Conservation (phyloP, 768 basidiomycete genomes). For the Ramaria rubella region DNA sequence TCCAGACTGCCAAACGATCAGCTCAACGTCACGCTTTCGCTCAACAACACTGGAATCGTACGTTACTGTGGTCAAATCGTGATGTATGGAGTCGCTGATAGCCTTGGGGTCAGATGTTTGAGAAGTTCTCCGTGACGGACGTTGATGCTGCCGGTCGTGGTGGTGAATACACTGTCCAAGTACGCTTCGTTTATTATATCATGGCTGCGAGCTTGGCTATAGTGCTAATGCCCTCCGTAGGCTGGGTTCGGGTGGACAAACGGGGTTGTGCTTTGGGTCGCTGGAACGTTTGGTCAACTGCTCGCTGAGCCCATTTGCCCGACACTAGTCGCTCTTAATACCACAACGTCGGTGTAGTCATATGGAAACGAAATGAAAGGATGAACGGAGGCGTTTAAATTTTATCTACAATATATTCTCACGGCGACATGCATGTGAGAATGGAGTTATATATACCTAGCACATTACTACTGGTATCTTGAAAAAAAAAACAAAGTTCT, state of each 20-base stretch:
- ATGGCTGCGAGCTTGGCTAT: background rate
- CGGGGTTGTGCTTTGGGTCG: slow-evolving; percentile 70
- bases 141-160: slow-evolving; percentile 74
- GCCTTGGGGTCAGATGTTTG: slow-evolving; percentile 60
- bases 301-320: slow-evolving; percentile 65
- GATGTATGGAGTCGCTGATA: slow-evolving; percentile 2
- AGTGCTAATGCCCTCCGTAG: slow-evolving; percentile 19
- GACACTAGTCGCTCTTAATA: slow-evolving; percentile 27
- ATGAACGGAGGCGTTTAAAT: no score
- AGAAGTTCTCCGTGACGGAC: slow-evolving; percentile 77
- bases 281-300: slow-evolving; percentile 54
- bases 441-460: no score
- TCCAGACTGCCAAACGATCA: slow-evolving; percentile 62
- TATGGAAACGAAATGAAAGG: no score
- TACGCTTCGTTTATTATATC: slow-evolving; percentile 19
- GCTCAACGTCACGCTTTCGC: slow-evolving; percentile 61
- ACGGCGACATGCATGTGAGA: no score
- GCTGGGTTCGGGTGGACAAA: slow-evolving; percentile 90
- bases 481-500: no score
- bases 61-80: slow-evolving; percentile 22
- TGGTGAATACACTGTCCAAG: slow-evolving; percentile 86
- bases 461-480: no score
- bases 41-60: slow-evolving; percentile 68
- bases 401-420: no score
- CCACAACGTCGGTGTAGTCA: slow-evolving; percentile 5